Percentiles rank a stretch among this genome's conserved stretches.
phyloP scores from a whole-genome alignment of 768 basidiomycete genomes.

The Suillus lakei region DNA sequence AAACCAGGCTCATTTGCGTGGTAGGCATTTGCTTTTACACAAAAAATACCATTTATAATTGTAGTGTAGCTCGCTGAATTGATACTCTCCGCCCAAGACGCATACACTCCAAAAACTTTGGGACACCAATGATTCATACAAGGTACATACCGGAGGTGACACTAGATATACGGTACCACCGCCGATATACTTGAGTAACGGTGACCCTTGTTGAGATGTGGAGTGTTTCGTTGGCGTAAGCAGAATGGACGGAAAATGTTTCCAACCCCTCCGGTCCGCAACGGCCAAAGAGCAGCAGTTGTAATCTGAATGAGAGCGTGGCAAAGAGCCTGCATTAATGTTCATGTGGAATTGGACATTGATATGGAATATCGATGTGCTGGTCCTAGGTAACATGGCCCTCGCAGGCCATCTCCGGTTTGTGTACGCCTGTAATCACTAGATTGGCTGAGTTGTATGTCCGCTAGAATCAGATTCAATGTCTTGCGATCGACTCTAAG shows the following conservation, averaged over 20 bases:
- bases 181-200: not conserved
- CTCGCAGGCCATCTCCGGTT: not conserved
- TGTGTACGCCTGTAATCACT: too few species aligned
- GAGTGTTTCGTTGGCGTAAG: not conserved
- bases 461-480: not conserved
- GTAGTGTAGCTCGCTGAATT: not conserved
- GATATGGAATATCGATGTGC: too few species aligned
- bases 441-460: too few species aligned
- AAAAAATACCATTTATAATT: not conserved
- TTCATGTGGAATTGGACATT: too few species aligned
- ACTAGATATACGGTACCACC: not conserved
- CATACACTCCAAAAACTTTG: not conserved
- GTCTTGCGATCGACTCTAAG: not conserved
- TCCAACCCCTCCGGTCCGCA: too few species aligned
- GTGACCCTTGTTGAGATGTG: not conserved
- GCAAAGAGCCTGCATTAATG: too few species aligned
- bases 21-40: too few species aligned
- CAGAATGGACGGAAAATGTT: too few species aligned
- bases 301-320: too few species aligned
- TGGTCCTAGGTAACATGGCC: too few species aligned
- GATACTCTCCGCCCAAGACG: not conserved
- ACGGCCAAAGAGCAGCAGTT: too few species aligned
- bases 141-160: not conserved
- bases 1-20: not conserved
- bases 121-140: not conserved